Conservation (phyloP, 2,329 filamentous ascomycete genomes). For the Aspergillus neotritici region DNA sequence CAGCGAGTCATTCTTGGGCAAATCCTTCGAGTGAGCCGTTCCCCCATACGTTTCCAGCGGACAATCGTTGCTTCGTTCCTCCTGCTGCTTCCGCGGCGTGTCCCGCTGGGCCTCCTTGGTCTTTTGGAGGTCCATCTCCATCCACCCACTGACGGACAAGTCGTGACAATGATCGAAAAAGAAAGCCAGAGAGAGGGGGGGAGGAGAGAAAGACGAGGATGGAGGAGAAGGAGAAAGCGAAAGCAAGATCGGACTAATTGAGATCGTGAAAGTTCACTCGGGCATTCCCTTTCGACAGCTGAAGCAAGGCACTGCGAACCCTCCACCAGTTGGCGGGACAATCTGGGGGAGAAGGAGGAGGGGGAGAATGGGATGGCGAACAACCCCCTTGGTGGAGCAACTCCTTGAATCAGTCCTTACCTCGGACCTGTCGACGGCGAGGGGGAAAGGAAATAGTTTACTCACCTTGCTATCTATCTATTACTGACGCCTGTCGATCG, state of each 20-base stretch:
- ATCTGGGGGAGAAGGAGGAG: constrained; percentile 8
- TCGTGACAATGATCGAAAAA: neutral
- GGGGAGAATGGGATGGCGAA: constrained; percentile 6
- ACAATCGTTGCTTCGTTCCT: constrained; percentile 26
- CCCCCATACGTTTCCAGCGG: constrained; percentile 31
- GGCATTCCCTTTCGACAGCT: constrained; percentile 15
- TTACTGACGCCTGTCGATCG: constrained; percentile 14
- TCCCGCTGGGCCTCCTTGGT: constrained; percentile 35
- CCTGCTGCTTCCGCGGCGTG: constrained; percentile 31
- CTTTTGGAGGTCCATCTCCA: constrained; percentile 38
- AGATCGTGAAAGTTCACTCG: constrained; percentile 13
- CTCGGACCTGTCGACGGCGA: constrained; percentile 8
- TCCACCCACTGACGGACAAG: constrained; percentile 5
- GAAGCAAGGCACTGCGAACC: constrained; percentile 20
- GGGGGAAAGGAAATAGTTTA: constrained; percentile 12
- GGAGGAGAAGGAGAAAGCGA: constrained; percentile 3
- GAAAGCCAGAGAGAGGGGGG: neutral
- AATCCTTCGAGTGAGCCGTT: constrained; percentile 29
- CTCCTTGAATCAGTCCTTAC: constrained; percentile 19
- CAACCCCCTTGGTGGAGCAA: constrained; percentile 11
- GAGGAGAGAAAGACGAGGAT: neutral
- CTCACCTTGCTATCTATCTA: constrained; percentile 10
- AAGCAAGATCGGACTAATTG: constrained; percentile 3
- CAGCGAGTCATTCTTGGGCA: constrained; percentile 33
- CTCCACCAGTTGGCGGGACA: constrained; percentile 13